phyloP scores from a whole-genome alignment of 768 basidiomycete species.

The Amanita exitialis region DNA sequence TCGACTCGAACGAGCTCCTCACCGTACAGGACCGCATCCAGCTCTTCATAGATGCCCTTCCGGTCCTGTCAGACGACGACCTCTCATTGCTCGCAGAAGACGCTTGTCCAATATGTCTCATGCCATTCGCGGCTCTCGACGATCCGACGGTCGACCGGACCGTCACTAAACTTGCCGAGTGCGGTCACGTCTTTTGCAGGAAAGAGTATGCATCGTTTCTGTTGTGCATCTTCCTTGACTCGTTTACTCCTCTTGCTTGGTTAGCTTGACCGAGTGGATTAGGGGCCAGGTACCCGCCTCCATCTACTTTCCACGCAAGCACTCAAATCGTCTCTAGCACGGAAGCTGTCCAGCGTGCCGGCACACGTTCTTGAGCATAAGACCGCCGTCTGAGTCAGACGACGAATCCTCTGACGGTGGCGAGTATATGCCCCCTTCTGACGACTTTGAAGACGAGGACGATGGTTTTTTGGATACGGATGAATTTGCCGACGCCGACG shows the following conservation, averaged over 20 bases:
- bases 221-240: conserved; percentile 1
- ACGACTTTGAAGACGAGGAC: conserved; percentile 42
- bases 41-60: conserved; percentile 31
- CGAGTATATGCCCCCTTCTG: conserved; percentile 54
- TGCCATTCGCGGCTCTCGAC: conserved; percentile 37
- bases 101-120: conserved; percentile 57
- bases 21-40: conserved; percentile 21
- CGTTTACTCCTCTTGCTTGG: background rate
- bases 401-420: conserved; percentile 59
- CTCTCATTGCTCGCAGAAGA: conserved; percentile 33
- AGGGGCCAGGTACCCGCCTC: conserved; percentile 33
- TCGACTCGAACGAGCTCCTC: conserved; percentile 9
- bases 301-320: background rate
- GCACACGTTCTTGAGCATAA: conserved; percentile 44
- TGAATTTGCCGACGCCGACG: conserved; percentile 26
- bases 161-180: conserved; percentile 46
- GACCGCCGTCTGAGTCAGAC: conserved; percentile 40
- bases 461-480: conserved; percentile 36
- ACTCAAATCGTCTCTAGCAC: conserved; percentile 32
- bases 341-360: conserved; percentile 67
- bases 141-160: conserved; percentile 24
- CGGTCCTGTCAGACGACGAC: conserved; percentile 26
- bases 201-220: conserved; percentile 37
- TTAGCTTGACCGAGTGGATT: conserved; percentile 62
- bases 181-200: conserved; percentile 61